Percentiles rank a stretch among this genome's conserved stretches.
Conservation (phyloP, 2,329 filamentous ascomycete species). For the Xylaria sp. region DNA sequence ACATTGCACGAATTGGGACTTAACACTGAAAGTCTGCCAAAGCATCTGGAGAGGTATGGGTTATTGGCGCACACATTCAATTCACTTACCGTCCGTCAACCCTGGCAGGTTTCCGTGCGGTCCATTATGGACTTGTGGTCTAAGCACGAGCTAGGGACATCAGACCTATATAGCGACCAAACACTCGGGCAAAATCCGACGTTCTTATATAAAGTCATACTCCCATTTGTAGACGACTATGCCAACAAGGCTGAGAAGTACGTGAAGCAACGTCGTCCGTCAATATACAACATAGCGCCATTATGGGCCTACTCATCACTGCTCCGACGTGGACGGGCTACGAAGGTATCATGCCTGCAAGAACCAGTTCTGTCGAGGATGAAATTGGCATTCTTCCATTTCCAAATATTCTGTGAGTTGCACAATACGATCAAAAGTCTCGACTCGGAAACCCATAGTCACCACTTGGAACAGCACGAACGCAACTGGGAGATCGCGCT, state of each 20-base stretch:
- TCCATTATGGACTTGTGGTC: not conserved
- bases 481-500: not conserved
- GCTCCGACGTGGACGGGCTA: not conserved
- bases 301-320: not conserved
- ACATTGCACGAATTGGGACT: not conserved
- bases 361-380: not conserved
- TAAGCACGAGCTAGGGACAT: too few relatives aligned
- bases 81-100: not conserved
- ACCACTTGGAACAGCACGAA: not conserved
- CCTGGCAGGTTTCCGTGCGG: not conserved
- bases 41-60: not conserved
- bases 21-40: not conserved
- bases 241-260: not conserved
- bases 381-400: not conserved
- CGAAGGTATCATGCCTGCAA: not conserved
- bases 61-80: not conserved
- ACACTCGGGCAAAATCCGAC: too few relatives aligned
- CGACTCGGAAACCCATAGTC: not conserved
- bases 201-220: not conserved
- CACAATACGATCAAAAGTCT: not conserved
- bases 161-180: too few relatives aligned
- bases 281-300: not conserved
- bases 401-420: not conserved
- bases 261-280: too few relatives aligned
- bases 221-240: not conserved